These are phyloP conservation scores for Verticillium klebahnii DNA, from an alignment of 2,329 filamentous ascomycete genomes.

Conservation along the genomic window DNA sequence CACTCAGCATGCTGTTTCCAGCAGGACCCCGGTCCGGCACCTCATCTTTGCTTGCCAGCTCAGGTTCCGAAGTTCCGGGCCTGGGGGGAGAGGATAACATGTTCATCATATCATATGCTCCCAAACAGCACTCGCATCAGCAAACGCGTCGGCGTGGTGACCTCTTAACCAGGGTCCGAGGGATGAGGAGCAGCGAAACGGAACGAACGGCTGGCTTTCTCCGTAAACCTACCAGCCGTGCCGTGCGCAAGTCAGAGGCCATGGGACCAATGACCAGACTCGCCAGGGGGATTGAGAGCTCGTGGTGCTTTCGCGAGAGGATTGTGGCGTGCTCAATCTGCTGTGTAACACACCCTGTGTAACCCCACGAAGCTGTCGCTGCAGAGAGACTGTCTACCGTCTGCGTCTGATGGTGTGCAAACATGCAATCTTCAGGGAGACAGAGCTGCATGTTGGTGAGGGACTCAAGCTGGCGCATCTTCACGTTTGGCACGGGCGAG, in stretches of 20 bases:
- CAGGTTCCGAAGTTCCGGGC: no score
- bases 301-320: background rate
- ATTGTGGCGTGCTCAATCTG: background rate
- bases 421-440: background rate
- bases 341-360: background rate
- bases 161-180: no score
- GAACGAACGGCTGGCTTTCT: background rate
- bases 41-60: no score
- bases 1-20: background rate
- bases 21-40: background rate
- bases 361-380: background rate
- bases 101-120: no score
- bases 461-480: no score
- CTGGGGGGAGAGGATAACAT: no score
- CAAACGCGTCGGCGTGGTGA: no score
- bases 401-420: background rate
- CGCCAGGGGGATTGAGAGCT: background rate
- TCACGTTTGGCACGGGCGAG: no score
- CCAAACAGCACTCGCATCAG: no score
- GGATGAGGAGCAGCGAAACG: background rate
- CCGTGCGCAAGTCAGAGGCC: background rate
- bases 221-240: background rate
- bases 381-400: background rate
- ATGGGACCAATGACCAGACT: background rate
- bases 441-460: background rate